Base-by-base conservation (phyloP, 805 yeast genomes). In the Komagataella kurtzmanii region DNA sequence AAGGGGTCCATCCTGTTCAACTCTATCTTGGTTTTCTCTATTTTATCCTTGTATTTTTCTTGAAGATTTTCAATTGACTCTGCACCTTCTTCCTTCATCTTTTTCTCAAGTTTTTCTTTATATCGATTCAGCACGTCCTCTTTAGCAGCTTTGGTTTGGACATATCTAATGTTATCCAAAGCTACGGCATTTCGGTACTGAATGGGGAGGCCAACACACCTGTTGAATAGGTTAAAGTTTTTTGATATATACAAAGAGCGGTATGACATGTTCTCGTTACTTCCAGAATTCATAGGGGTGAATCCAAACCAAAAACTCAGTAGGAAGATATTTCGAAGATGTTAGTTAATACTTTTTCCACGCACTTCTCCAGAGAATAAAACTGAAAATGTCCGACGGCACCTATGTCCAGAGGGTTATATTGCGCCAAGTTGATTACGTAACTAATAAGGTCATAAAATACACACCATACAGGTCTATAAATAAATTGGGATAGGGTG, bases 1-100 rank as follows among this genome's bases (percentile, higher is more conserved):
- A 85, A 67, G 0, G 93, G 93, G 61, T 88, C 95, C 12, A 85
- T 66, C 52, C 72, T 77, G 61, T 72, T 74, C 59, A 85, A 69
- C 53, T 80, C 78, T 54, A 70, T 72, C 61, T 80, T 83, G 49
- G 72, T 76, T 43, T 65, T 60, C 44, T 74, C 79, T 48, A 88
- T 78, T 19, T 79, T 75, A 45, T 79, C 84, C 58, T 83, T 81
- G 55, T 83, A 65, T 55, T 76, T 78, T 45, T 70, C 79, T 56
- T 81, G 77, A 55, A 89, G 68, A 53, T 85, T 85, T 6, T 79
- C 79, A 3, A 86, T 66, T 43, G 71, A 63, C 1, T 65, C 57
- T 0, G 69, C 74, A 8, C 83, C 83, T 18, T 45, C 55, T 52
- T 64, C 61, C 48, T 59, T 57, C 8, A 75, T 76, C 54, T 65